Base-by-base conservation (phyloP, 805 yeast species). In the Metschnikowia koreensis region DNA sequence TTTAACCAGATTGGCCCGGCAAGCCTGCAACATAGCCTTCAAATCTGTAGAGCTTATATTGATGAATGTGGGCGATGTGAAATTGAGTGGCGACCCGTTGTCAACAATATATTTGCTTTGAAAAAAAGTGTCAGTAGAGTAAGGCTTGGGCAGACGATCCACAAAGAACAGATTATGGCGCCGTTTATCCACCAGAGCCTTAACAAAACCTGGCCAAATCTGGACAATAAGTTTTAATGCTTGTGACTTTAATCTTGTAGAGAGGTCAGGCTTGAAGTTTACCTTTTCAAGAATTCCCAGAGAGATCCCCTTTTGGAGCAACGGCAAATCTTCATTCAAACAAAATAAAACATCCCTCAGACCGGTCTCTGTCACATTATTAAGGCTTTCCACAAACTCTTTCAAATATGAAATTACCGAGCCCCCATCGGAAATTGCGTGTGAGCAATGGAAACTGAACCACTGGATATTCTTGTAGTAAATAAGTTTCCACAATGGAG, bases 391-490 rank as follows among this genome's bases (percentile, higher is more conserved):
- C 37, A 48, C 52, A 22, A 48, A 36, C 15, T 48, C 52, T 27
- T 48, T 48, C 22, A 48, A 16, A 27, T 48, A 48, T 9, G 44
- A 41, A 33, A 48, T 43, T 36, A 48, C 43, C 6, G 52, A 48
- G 13, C 52, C 52, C 4, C 52, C 52, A 22, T 48, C 52, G 26
- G 52, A 43, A 26, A 44, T 37, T 2, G 41, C 38, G 13, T 44
- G 52, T 6, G 52, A 43, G 3, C 44, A 31, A 41, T 43, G 46
- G 41, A 48, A 48, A 33, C 47, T 43, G 41, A 48, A 41, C 52
- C 47, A 44, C 37, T 39, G 37, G 11, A 41, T 43, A 16, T 44
- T 36, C 16, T 28, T 12, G 12, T 44, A 37, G 12, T 43, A 48
- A 10, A 44, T 41, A 7, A 48, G 38, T 27, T 34, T 33, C 52